phyloP scores from a whole-genome alignment of 2,329 filamentous ascomycete genomes.

The Phoma sp. region DNA sequence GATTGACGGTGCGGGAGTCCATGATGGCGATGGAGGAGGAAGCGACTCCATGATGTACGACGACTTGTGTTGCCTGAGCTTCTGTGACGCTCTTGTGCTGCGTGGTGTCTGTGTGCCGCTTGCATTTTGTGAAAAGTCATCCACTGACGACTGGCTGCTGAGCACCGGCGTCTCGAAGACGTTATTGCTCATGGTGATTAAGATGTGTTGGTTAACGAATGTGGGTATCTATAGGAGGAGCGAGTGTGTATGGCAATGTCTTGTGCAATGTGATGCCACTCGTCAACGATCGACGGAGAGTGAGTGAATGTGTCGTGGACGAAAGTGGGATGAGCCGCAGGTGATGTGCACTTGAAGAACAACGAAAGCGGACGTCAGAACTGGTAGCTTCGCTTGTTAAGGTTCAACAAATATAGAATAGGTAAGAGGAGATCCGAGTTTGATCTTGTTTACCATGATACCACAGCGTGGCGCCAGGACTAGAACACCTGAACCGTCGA shows the following conservation, averaged over 20 bases:
- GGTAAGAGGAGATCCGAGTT: constrained; percentile 18
- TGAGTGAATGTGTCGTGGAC: constrained; percentile 9
- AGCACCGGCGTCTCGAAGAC: constrained; percentile 16
- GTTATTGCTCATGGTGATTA: constrained; percentile 11
- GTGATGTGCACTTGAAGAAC: constrained; percentile 12
- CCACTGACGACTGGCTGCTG: constrained; percentile 12
- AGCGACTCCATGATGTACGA: constrained; percentile 19
- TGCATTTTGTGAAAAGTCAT: constrained; percentile 10
- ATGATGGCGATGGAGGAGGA: constrained; percentile 21
- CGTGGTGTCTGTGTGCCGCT: constrained; percentile 12
- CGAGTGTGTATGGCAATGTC: constrained; percentile 8
- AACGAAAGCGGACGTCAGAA: constrained; percentile 6
- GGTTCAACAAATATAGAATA: constrained; percentile 16
- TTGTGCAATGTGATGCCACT: constrained; percentile 1
- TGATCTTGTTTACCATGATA: constrained; percentile 10
- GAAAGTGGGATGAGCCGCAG: constrained; percentile 6
- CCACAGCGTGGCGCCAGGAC: constrained; percentile 15
- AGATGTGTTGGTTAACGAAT: neutral
- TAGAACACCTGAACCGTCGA: constrained; percentile 10
- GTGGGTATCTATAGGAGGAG: constrained; percentile 2
- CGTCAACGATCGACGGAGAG: constrained; percentile 15
- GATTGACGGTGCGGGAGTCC: constrained; percentile 17
- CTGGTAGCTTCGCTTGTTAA: constrained; percentile 7
- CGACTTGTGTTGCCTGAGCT: constrained; percentile 21
- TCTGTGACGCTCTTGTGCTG: constrained; percentile 14